These are phyloP conservation scores for Taiozyma sp. DNA, from an alignment of 1,139 yeast genomes.

Conservation along the genomic window DNA sequence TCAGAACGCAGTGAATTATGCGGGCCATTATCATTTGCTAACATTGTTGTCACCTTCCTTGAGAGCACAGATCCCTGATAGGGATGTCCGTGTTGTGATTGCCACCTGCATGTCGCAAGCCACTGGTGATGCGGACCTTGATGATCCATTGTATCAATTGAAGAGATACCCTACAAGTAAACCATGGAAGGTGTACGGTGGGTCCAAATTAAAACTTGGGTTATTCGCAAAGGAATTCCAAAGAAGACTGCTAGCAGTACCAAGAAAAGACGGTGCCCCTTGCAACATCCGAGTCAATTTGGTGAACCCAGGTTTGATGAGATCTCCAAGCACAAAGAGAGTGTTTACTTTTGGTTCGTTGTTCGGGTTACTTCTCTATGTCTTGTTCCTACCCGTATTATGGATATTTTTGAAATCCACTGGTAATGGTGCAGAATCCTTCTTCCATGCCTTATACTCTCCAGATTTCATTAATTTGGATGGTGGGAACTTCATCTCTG, in stretches of 20 bases:
- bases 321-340: conserved; percentile 82
- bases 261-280: conserved; percentile 53
- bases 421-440: conserved; percentile 74
- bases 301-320: conserved; percentile 89
- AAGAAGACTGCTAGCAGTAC: conserved; percentile 42
- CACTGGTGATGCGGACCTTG: conserved; percentile 57
- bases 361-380: conserved; percentile 61
- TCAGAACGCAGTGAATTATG: conserved; percentile 80
- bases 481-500: conserved; percentile 71
- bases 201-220: conserved; percentile 72
- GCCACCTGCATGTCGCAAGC: conserved; percentile 77
- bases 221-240: conserved; percentile 77
- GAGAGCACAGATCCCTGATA: conserved; percentile 86
- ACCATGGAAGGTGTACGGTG: conserved; percentile 79
- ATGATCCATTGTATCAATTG: conserved; percentile 64
- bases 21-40: conserved; percentile 75
- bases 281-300: conserved; percentile 66
- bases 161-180: conserved; percentile 54
- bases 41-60: conserved; percentile 77
- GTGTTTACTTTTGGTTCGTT: conserved; percentile 74
- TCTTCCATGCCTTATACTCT: conserved; percentile 63
- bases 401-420: conserved; percentile 77
- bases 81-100: conserved; percentile 80
- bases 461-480: conserved; percentile 58
- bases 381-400: conserved; percentile 74